Evolutionary conservation across 208 protist genomes (phyloP), one percentile per base, ranked within the genome.

Genomic region (Leishmania amazonensis): DNA sequence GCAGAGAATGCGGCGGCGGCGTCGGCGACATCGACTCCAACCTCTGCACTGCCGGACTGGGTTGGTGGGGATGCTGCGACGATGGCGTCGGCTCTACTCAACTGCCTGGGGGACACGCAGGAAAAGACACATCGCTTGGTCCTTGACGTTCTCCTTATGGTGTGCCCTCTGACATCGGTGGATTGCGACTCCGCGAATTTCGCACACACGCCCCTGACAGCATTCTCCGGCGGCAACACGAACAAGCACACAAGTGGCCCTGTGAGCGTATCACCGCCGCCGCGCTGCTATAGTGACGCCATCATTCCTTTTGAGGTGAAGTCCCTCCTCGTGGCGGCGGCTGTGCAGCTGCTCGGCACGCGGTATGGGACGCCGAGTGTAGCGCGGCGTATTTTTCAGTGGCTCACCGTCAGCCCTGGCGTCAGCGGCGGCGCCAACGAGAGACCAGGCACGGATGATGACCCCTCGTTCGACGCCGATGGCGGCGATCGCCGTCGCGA

Each of bases 341-440:
- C 80, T 11, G 85, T 92, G 64, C 88, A 95, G 67, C 75, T 93
- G 62, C 76, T 93, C 1, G 89, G 88, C 64, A 64, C 85, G 53
- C 88, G 83, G 24, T 75, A 87, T 62, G 81, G 85, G 35, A 88
- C 77, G 13, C 73, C 76, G 45, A 92, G 87, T 75, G 87, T 85
- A 7, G 57, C 57, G 24, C 74, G 83, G 21, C 78, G 83, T 47
- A 76, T 82, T 6, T 40, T 85, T 9, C 74, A 82, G 62, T 85
- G 83, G 83, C 78, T 85, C 38, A 82, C 78, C 47, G 78, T 85
- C n/a, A 24, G 80, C 65, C 74, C 83, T 6, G 24, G 60, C 60
- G 73, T 53, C 47, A 35, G 31, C 49, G 45, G 70, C 47, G 13
- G 45, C 53, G 53, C 31, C 19, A 19, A 40, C 15, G 74, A 24